phyloP scores from a whole-genome alignment of 768 basidiomycete species.

The Boletus fagicola region DNA sequence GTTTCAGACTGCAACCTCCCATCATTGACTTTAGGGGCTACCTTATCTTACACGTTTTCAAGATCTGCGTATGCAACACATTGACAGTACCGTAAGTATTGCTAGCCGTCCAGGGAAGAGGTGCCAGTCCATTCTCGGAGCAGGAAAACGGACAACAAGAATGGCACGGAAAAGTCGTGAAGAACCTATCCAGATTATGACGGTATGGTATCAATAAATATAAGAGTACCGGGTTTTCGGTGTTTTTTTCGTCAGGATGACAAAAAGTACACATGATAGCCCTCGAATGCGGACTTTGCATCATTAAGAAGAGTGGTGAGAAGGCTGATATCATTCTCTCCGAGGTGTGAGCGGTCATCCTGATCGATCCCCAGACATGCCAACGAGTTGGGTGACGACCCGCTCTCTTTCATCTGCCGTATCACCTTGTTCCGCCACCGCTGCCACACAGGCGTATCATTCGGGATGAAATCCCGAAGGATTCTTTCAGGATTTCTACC shows the following conservation, averaged over 20 bases:
- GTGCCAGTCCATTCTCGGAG: neutral
- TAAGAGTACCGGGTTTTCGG: neutral
- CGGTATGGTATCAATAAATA: neutral
- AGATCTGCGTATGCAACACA: too few species aligned
- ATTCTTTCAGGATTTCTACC: conserved; percentile 14
- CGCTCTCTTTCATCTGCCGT: conserved; percentile 15
- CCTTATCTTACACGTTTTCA: neutral
- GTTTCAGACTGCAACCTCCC: neutral
- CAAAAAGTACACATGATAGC: conserved; percentile 11
- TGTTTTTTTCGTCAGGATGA: neutral
- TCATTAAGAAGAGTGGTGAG: conserved; percentile 19
- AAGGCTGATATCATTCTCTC: conserved; percentile 9
- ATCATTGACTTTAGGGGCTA: neutral
- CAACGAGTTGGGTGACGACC: neutral
- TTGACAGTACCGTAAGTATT: neutral
- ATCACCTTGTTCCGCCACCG: conserved; percentile 26
- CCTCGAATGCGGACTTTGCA: conserved; percentile 20
- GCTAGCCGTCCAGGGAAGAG: neutral
- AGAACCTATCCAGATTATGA: neutral
- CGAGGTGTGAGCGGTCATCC: conserved; percentile 9
- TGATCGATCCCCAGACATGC: conserved; percentile 1
- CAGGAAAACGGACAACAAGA: neutral
- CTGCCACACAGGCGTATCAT: conserved; percentile 25
- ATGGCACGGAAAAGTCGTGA: neutral
- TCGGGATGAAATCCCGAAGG: conserved; percentile 23